These are phyloP conservation scores for Cystobasidiaceae sp. DNA, from an alignment of 1,284 basidiomycete species.

Conservation along the genomic window DNA sequence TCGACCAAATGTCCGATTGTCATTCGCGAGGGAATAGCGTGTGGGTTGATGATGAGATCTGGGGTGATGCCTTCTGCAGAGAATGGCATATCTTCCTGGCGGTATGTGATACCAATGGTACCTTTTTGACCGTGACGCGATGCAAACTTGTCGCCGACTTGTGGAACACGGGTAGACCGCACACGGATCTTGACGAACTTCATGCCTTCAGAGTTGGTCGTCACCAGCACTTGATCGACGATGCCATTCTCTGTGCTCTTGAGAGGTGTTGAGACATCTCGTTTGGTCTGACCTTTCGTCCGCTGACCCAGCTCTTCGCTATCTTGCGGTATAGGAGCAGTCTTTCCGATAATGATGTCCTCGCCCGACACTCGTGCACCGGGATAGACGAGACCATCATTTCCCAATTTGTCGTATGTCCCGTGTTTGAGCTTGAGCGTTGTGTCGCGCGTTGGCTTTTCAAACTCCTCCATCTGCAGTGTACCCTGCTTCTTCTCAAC, in stretches of 20 bases:
- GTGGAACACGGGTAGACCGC: slow-evolving; percentile 88
- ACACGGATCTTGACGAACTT: slow-evolving; percentile 99
- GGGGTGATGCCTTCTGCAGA: slow-evolving; percentile 92
- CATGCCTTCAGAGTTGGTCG: slow-evolving; percentile 90
- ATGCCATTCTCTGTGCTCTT: slow-evolving; percentile 98
- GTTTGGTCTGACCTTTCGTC: slow-evolving; percentile 78
- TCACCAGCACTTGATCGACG: slow-evolving; percentile 94
- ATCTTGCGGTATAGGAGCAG: slow-evolving; percentile 91
- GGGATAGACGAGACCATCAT: slow-evolving; percentile 90
- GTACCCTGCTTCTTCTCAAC: slow-evolving; percentile 95
- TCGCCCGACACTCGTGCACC: slow-evolving; percentile 93
- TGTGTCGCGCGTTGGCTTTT: slow-evolving; percentile 88
- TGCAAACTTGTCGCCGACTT: slow-evolving; percentile 98
- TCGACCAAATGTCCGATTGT: slow-evolving; percentile 99
- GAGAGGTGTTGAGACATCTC: slow-evolving; percentile 95
- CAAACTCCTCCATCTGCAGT: slow-evolving; percentile 89
- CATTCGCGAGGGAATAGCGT: slow-evolving; percentile 99
- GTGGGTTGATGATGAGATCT: slow-evolving; percentile 97
- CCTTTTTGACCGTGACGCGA: slow-evolving; percentile 99
- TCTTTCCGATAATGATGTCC: slow-evolving; percentile 99
- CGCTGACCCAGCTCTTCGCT: slow-evolving; percentile 95
- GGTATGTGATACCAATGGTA: slow-evolving; percentile 97
- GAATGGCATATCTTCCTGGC: slow-evolving; percentile 99
- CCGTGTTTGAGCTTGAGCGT: slow-evolving; percentile 97
- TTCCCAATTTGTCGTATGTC: slow-evolving; percentile 96